Evolutionary conservation across 2,329 filamentous ascomycete genomes (phyloP), one percentile per base, ranked within the genome.

Genomic region (Dactylellina haptotyla): DNA sequence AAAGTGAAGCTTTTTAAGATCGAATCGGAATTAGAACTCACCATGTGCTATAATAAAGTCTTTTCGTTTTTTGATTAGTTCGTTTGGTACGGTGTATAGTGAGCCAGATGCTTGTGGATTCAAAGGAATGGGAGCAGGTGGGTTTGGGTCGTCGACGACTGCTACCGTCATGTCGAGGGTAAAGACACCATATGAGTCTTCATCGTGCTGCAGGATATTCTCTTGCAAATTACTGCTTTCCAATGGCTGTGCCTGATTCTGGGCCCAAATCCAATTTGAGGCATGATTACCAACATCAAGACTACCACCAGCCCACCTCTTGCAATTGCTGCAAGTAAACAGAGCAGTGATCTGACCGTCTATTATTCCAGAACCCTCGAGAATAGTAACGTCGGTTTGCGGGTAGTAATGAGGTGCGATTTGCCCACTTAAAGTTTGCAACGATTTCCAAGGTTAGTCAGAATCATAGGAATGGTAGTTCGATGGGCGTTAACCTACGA

Each of bases 261-360:
- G 87, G 0, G 85, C 86, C 8, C 82, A 82, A 63, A 88, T 85
- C 85, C 86, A 88, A 43, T 77, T 76, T 10, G 83, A 80, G 34
- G 76, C 76, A 14, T 79, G 80, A 56, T 82, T 82, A 5, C 78
- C 75, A n/a, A 85, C 79, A 51, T 82, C 78, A 67, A 88, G 79
- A 16, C 78, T 77, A 43, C 82, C 82, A 20, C 81, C 80, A 32
- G 76, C 77, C 84, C 84, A 85, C 10, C 81, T 78, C 59, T 83
- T 78, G 79, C 87, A 88, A 79, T 85, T 85, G 53, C 81, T 77
- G 79, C 87, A 77, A 74, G 50, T 65, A 30, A 78, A 79, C 1
- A 78, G 78, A 18, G 76, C 76, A 1, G 76, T 77, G 71, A 77
- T 75, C 20, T 75, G 65, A 23, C 71, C 72, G 18, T 75, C 69